Conservation (phyloP, 2,329 filamentous ascomycete species). For the Huntiella bhutanensis region DNA sequence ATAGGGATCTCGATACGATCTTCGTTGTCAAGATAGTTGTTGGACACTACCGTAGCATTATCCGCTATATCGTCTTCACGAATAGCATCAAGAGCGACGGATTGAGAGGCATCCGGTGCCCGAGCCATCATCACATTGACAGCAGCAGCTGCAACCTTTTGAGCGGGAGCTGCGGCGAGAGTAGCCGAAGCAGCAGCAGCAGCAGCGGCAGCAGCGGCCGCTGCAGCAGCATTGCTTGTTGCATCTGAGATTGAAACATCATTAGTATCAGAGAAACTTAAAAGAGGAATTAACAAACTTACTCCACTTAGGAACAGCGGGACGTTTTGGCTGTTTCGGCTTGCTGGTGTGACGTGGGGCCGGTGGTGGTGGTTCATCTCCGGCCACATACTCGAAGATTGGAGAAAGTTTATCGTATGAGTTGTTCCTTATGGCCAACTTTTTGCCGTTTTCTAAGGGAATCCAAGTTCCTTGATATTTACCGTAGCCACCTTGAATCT, state of each 20-base stretch:
- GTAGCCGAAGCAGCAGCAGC: slow-evolving; percentile 18
- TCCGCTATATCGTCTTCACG: slow-evolving; percentile 66
- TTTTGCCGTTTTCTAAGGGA: slow-evolving; percentile 61
- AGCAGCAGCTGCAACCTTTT: slow-evolving; percentile 5
- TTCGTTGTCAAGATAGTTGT: slow-evolving; percentile 70
- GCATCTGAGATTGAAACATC: neutral
- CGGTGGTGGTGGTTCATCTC: slow-evolving; percentile 74
- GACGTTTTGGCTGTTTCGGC: slow-evolving; percentile 55
- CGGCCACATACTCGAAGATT: slow-evolving; percentile 79
- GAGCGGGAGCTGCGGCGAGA: neutral
- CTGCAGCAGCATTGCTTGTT: neutral
- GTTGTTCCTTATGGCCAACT: slow-evolving; percentile 71
- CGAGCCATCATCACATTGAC: neutral
- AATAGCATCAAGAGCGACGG: slow-evolving; percentile 15
- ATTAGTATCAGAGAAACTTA: neutral
- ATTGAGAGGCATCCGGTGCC: slow-evolving; percentile 4
- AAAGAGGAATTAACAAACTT: neutral
- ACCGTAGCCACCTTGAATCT: slow-evolving; percentile 93
- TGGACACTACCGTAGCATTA: slow-evolving; percentile 64
- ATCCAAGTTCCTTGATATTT: slow-evolving; percentile 99
- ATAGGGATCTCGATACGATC: slow-evolving; percentile 48
- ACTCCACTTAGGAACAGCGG: slow-evolving; percentile 41
- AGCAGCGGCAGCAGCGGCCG: slow-evolving; percentile 12
- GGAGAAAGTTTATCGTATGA: slow-evolving; percentile 64
- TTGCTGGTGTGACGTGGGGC: slow-evolving; percentile 85